phyloP scores from a whole-genome alignment of 441 rosid genomes.

The Syzygium malaccense region DNA sequence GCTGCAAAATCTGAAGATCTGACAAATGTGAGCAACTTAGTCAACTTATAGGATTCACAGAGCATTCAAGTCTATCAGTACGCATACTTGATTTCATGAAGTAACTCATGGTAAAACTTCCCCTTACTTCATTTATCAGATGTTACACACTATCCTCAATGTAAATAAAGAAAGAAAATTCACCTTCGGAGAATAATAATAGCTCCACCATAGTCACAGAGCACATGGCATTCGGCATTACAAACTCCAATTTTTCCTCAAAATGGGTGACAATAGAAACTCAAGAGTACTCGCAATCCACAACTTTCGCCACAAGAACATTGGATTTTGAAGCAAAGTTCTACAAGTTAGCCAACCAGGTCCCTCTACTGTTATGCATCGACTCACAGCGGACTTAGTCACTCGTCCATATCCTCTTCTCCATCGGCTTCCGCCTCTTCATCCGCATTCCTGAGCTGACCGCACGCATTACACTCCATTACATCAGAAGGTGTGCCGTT shows the following conservation, averaged over 20 bases:
- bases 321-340: not conserved
- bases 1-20: not conserved
- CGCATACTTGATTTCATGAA: not conserved
- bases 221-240: not conserved
- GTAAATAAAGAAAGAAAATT: not conserved
- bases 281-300: not conserved
- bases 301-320: not conserved
- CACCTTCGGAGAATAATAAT: not conserved
- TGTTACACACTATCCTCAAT: fast-evolving
- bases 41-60: not conserved
- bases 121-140: not conserved
- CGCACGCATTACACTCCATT: slow-evolving; percentile 84
- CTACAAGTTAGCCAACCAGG: not conserved
- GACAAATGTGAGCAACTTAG: not conserved
- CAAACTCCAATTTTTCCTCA: not conserved
- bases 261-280: not conserved
- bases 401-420: slow-evolving; percentile 13
- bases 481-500: slow-evolving; percentile 23
- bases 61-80: not conserved
- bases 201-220: not conserved
- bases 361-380: not conserved
- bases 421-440: slow-evolving; percentile 19
- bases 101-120: not conserved
- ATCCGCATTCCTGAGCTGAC: slow-evolving; percentile 38
- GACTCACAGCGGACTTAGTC: not conserved